Conservation (phyloP, 352 stramenopile genomes). For the Globisporangium canariense region DNA sequence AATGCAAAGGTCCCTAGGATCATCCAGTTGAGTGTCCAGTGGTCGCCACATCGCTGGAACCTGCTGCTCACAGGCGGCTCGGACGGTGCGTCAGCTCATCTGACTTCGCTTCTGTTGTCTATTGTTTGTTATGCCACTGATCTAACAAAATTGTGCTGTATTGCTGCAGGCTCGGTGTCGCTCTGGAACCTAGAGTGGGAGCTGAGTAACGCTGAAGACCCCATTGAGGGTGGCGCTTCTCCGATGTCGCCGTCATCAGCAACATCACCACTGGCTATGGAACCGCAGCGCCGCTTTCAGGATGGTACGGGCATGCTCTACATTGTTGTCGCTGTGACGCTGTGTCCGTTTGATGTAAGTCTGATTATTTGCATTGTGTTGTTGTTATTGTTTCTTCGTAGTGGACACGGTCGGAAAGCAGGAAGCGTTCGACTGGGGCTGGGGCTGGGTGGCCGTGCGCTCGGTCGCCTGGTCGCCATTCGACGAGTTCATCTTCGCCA, state of each 20-base stretch:
- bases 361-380: not conserved
- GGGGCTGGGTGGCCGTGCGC: slow-evolving; percentile 78
- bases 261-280: slow-evolving; percentile 26
- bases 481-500: slow-evolving; percentile 80
- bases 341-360: not conserved
- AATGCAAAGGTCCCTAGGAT: slow-evolving; percentile 36
- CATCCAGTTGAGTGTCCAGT: slow-evolving; percentile 69
- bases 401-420: slow-evolving; percentile 81
- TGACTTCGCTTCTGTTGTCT: not conserved
- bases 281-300: slow-evolving; percentile 77
- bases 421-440: slow-evolving; percentile 79
- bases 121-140: too few relatives aligned
- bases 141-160: slow-evolving; percentile 6
- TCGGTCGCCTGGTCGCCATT: slow-evolving; percentile 79
- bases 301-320: slow-evolving; percentile 50
- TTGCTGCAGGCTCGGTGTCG: slow-evolving; percentile 53
- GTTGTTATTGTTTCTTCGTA: slow-evolving; percentile 21
- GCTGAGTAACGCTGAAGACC: slow-evolving; percentile 5
- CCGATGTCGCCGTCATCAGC: not conserved
- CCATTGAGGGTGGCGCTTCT: not conserved
- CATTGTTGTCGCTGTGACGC: not conserved
- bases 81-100: slow-evolving; percentile 41
- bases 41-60: slow-evolving; percentile 69
- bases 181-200: slow-evolving; percentile 71
- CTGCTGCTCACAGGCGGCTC: slow-evolving; percentile 77